These are phyloP conservation scores for Amphicarpaea edgeworthii DNA, from an alignment of 306 rosid genomes.

Conservation along the genomic window DNA sequence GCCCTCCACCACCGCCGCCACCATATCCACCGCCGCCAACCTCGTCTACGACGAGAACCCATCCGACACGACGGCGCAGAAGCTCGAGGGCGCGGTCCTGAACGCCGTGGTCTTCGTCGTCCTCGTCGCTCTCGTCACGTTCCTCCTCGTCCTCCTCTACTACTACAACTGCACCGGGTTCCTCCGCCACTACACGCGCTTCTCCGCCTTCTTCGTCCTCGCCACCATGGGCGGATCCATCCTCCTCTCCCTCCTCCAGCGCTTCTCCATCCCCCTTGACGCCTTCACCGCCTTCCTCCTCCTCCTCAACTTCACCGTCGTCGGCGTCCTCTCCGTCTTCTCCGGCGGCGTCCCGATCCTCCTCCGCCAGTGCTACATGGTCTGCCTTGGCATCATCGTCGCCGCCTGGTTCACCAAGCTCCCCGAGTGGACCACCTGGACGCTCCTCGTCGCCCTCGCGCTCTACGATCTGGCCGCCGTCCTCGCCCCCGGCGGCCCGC, in stretches of 20 bases:
- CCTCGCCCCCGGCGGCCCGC: constrained; percentile 93
- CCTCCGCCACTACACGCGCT: constrained; percentile 86
- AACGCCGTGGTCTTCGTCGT: constrained; percentile 86
- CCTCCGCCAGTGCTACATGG: constrained; percentile 79
- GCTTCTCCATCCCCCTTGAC: constrained; percentile 81
- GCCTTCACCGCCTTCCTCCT: constrained; percentile 70
- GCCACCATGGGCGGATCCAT: constrained; percentile 90
- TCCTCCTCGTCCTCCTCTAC: constrained; percentile 81
- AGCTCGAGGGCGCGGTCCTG: constrained; percentile 89
- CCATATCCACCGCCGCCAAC: constrained; percentile 92
- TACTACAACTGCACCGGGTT: constrained; percentile 88
- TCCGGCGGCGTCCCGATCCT: constrained; percentile 75
- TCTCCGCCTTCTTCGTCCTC: constrained; percentile 89
- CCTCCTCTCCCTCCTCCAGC: constrained; percentile 69
- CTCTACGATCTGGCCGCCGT: constrained; percentile 89
- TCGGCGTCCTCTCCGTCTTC: constrained; percentile 86
- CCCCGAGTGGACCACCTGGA: constrained; percentile 98
- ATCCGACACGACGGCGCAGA: constrained; percentile 73
- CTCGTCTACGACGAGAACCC: constrained; percentile 87
- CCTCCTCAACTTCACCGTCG: constrained; percentile 79
- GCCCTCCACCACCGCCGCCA: constrained; percentile 60
- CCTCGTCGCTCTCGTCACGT: constrained; percentile 78
- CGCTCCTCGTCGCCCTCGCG: constrained; percentile 79
- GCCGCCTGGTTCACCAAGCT: constrained; percentile 91
- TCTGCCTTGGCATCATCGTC: constrained; percentile 79